phyloP scores from a whole-genome alignment of 2,329 filamentous ascomycete species.

The Aspergillus candidus region DNA sequence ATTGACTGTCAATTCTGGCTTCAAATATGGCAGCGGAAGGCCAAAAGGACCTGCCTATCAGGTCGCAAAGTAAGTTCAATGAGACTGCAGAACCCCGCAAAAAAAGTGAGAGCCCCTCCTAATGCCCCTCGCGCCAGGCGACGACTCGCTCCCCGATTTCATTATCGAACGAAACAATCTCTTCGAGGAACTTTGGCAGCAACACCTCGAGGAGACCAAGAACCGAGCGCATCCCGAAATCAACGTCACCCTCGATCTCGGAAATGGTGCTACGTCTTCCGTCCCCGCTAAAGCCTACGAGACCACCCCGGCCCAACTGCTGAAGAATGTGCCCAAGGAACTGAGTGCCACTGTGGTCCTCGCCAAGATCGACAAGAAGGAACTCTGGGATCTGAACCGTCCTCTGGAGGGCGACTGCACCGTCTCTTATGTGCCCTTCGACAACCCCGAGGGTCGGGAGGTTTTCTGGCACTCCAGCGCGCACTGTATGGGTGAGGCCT shows the following conservation, averaged over 20 bases:
- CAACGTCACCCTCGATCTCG: slow-evolving; percentile 44
- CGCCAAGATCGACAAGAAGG: slow-evolving; percentile 69
- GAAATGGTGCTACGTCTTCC: slow-evolving; percentile 34
- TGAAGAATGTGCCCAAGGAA: slow-evolving; percentile 78
- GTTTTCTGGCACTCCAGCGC: slow-evolving; percentile 98
- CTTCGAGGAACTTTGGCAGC: slow-evolving; percentile 82
- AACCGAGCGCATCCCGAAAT: slow-evolving; percentile 43
- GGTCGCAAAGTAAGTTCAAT: slow-evolving; percentile 13
- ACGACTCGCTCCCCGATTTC: slow-evolving; percentile 59
- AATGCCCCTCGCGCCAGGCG: slow-evolving; percentile 19
- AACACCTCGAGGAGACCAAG: slow-evolving; percentile 69
- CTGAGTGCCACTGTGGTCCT: slow-evolving; percentile 78
- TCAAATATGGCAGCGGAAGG: slow-evolving; percentile 30
- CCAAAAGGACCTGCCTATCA: slow-evolving; percentile 32
- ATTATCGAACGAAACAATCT: slow-evolving; percentile 77
- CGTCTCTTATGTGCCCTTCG: slow-evolving; percentile 79
- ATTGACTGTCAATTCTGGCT: slow-evolving; percentile 8
- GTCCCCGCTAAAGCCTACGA: slow-evolving; percentile 73
- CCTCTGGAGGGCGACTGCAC: slow-evolving; percentile 83
- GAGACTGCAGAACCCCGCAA: slow-evolving; percentile 20
- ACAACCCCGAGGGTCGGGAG: slow-evolving; percentile 69
- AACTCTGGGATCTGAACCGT: slow-evolving; percentile 88
- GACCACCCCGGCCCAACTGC: slow-evolving; percentile 75
- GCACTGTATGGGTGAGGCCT: slow-evolving; percentile 91
- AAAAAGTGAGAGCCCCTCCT: slow-evolving; percentile 24